Base-by-base conservation (phyloP, 1,284 basidiomycete genomes). In the Cryptococcus sp. region DNA sequence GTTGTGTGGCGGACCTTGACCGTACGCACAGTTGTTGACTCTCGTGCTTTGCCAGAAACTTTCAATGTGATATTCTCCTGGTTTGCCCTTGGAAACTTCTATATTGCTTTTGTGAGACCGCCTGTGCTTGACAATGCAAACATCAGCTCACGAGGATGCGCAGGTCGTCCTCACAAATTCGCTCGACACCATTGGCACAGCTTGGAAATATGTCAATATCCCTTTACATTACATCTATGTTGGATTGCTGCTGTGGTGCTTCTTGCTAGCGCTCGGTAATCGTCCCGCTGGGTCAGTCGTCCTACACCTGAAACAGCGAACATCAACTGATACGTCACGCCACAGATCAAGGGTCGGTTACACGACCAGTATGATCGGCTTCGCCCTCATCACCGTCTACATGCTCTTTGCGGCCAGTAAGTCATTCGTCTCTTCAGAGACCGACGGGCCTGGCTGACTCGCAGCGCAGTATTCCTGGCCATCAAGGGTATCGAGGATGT, bases 31-130 rank as follows among this genome's bases (percentile, higher is more conserved):
- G 31, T 47, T 47, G 22, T 11, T 39, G 15, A 41, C 15, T 17
- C 38, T 42, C 22, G 47, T 47, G 15, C 13, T 53, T 19, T 23
- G 20, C n/a, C 55, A 75, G 74, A 98, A 76, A 74, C 86, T 6
- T 89, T 93, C 78, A 94, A 90, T 75, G 80, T 96, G 61, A 82
- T 98, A 66, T 96, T 96, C 73, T 87, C 90, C 17, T 96, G 93
- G 93, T 95, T 94, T 64, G 84, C 88, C 10, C 81, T 95, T 52
- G 91, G 88, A 0, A 95, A 95, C 75, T 95, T 88, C 71, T 94
- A 89, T 78, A 91, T 95, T 64, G 87, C 91, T 1, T 93, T 93
- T 78, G 80, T 84, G 53, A 64, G 78, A 64, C 35, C 22, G 16
- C 15, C 17, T n/a, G 3, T 22, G 3, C 53, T 51, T 35, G 8